Conservation (phyloP, 139 green algal species). For the Picocystis salinarum region DNA sequence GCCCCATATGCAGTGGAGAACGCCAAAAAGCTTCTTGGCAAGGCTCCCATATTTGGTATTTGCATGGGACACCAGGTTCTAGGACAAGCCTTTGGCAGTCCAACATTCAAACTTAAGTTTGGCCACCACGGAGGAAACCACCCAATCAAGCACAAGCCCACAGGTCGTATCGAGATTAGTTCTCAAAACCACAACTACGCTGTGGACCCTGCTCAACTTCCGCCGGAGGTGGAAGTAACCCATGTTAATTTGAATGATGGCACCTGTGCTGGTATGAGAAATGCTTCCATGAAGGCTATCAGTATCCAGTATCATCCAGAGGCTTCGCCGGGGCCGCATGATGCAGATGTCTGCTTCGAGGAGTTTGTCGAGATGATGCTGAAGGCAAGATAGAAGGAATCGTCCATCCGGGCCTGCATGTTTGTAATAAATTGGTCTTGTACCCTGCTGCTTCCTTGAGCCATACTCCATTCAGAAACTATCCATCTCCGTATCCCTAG, state of each 20-base stretch:
- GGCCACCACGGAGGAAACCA: constrained; percentile 98
- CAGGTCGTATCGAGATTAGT: constrained; percentile 60
- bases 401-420: too few species aligned
- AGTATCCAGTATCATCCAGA: constrained; percentile 99
- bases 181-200: constrained; percentile 99
- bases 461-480: too few species aligned
- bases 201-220: constrained; percentile 75
- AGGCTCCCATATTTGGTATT: constrained; percentile 96
- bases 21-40: constrained; percentile 68
- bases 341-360: constrained; percentile 85
- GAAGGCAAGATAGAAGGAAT: constrained; percentile 1
- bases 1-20: constrained; percentile 94
- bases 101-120: constrained; percentile 98
- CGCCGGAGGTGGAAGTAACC: constrained; percentile 62
- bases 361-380: constrained; percentile 66
- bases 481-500: too few species aligned
- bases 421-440: too few species aligned
- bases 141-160: constrained; percentile 64
- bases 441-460: too few species aligned
- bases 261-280: constrained; percentile 77
- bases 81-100: constrained; percentile 84
- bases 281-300: constrained; percentile 39
- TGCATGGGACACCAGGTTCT: constrained; percentile 99
- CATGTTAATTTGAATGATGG: constrained; percentile 99
- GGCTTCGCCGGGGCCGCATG: constrained; percentile 86